Evolutionary conservation across 2,329 filamentous ascomycete genomes (phyloP).

Genomic region (Colletotrichum spaethianum): DNA sequence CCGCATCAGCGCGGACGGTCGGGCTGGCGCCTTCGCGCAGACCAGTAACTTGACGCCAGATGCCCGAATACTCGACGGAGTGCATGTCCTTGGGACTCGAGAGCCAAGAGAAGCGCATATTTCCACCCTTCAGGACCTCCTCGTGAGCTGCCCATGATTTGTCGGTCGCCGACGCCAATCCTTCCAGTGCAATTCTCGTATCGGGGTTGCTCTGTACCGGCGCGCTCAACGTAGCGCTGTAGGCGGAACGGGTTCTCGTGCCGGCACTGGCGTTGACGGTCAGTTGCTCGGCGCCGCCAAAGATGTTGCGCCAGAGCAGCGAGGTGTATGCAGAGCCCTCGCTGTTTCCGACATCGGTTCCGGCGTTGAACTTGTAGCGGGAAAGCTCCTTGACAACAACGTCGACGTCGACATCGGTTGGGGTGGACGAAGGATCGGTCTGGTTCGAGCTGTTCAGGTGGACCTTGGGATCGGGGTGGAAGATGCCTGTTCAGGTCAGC

Average conservation of each 20-base stretch:
- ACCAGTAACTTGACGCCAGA: constrained; percentile 91
- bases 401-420: constrained; percentile 86
- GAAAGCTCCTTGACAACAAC: constrained; percentile 87
- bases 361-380: constrained; percentile 90
- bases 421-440: constrained; percentile 77
- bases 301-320: constrained; percentile 88
- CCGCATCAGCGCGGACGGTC: constrained; percentile 86
- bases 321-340: constrained; percentile 96
- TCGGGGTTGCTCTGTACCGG: constrained; percentile 87
- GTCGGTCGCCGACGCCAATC: constrained; percentile 84
- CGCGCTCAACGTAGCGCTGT: constrained; percentile 87
- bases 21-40: constrained; percentile 83
- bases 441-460: constrained; percentile 84
- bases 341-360: constrained; percentile 92
- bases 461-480: constrained; percentile 85
- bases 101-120: constrained; percentile 82
- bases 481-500: constrained; percentile 76
- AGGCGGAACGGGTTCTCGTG: constrained; percentile 91
- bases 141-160: constrained; percentile 97
- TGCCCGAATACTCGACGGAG: constrained; percentile 83
- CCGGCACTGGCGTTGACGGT: constrained; percentile 90
- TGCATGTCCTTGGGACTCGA: constrained; percentile 68
- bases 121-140: constrained; percentile 85
- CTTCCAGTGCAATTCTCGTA: constrained; percentile 83
- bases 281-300: constrained; percentile 93